Conservation (phyloP, 2,329 filamentous ascomycete species). For the Fusarium dlaminii region DNA sequence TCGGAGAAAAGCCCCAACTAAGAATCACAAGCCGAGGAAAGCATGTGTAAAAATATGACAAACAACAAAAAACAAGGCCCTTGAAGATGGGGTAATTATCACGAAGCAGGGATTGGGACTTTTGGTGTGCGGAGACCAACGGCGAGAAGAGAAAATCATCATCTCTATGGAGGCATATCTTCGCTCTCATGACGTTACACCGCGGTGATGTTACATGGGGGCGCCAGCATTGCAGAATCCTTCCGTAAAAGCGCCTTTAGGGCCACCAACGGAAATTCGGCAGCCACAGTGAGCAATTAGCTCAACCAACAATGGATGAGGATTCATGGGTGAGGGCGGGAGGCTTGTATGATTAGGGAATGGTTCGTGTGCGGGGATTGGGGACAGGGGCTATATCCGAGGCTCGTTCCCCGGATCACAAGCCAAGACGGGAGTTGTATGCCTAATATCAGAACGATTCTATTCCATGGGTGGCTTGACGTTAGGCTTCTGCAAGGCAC, state of each 20-base stretch:
- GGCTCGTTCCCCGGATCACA: constrained; percentile 31
- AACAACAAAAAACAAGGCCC: background rate
- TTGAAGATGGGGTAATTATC: background rate
- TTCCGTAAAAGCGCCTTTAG: background rate
- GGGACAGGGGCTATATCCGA: constrained; percentile 30
- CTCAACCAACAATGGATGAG: background rate
- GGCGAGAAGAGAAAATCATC: background rate
- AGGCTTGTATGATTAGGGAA: constrained; percentile 24
- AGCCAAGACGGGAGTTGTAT: constrained; percentile 17
- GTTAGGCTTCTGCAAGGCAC: constrained; percentile 17
- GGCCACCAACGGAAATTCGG: constrained; percentile 12
- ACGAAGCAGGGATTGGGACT: constrained; percentile 7
- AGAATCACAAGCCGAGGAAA: constrained; percentile 27
- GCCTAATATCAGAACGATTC: background rate
- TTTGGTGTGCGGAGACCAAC: constrained; percentile 15
- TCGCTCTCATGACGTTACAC: constrained; percentile 7
- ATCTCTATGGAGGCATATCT: background rate
- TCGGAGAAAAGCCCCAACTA: background rate
- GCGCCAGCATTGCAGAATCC: background rate
- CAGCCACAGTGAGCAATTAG: constrained; percentile 7
- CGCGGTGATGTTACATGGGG: background rate
- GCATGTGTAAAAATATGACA: constrained; percentile 29
- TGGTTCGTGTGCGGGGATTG: constrained; percentile 22
- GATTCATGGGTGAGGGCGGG: background rate
- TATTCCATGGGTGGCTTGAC: background rate